phyloP scores from a whole-genome alignment of 2,329 filamentous ascomycete genomes.

The Pezicula rhizophila region DNA sequence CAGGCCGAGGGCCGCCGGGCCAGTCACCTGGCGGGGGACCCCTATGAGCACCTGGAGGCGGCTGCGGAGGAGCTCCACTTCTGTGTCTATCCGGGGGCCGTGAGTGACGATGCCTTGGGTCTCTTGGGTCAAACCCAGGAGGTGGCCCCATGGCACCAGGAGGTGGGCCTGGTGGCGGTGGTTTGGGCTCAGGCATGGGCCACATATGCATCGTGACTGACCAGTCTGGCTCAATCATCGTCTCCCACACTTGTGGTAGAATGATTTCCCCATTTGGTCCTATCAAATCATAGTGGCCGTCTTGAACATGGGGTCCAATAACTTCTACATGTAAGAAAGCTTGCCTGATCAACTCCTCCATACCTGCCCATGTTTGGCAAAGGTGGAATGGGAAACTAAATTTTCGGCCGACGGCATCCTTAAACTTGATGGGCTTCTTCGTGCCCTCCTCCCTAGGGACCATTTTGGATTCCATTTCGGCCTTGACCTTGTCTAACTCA shows the following conservation, averaged over 20 bases:
- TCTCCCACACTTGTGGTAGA: slow-evolving; percentile 75
- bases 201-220: slow-evolving; percentile 63
- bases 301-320: slow-evolving; percentile 68
- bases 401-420: slow-evolving; percentile 84
- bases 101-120: background rate
- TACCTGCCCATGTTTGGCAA: slow-evolving; percentile 78
- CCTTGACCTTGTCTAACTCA: slow-evolving; percentile 34
- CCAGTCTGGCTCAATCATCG: slow-evolving; percentile 74
- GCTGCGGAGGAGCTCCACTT: too few relatives aligned
- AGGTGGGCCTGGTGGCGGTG: slow-evolving; percentile 15
- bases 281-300: slow-evolving; percentile 74
- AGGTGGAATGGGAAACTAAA: slow-evolving; percentile 87
- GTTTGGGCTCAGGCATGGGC: slow-evolving; percentile 46
- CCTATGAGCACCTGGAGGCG: too few relatives aligned
- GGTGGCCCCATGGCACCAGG: background rate
- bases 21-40: too few relatives aligned
- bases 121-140: slow-evolving; percentile 2
- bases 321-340: slow-evolving; percentile 75
- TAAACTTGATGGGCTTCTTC: slow-evolving; percentile 72
- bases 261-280: slow-evolving; percentile 79
- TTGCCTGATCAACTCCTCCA: slow-evolving; percentile 82
- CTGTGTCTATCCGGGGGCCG: slow-evolving; percentile 1
- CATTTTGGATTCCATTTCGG: background rate
- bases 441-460: background rate
- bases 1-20: too few relatives aligned